Evolutionary conservation across 768 basidiomycete genomes (phyloP).

Genomic region (Boletellus sp.): DNA sequence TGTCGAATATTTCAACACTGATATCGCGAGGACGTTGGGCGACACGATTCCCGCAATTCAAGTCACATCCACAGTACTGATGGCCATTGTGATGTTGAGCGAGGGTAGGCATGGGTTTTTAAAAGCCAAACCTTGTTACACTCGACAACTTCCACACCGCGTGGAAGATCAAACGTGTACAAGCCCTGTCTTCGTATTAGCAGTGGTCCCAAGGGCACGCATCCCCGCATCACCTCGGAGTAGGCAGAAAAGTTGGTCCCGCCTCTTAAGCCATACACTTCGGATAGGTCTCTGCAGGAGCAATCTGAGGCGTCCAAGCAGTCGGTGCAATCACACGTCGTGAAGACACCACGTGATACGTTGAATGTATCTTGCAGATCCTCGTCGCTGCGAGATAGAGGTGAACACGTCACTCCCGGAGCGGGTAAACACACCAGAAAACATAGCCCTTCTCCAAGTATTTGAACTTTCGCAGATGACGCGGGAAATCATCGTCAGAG

Average conservation of each 20-base stretch:
- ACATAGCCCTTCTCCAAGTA: slow-evolving; percentile 54
- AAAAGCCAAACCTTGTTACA: slow-evolving; percentile 52
- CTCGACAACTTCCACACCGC: slow-evolving; percentile 55
- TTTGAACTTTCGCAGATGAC: slow-evolving; percentile 38
- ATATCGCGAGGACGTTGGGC: slow-evolving; percentile 55
- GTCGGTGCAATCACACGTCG: slow-evolving; percentile 41
- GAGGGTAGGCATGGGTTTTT: not conserved
- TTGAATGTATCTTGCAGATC: slow-evolving; percentile 19
- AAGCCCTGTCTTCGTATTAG: slow-evolving; percentile 39
- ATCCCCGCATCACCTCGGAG: slow-evolving; percentile 26
- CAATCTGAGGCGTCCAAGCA: slow-evolving; percentile 39
- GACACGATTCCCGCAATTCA: slow-evolving; percentile 54
- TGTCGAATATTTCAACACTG: slow-evolving; percentile 66
- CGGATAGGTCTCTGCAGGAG: slow-evolving; percentile 46
- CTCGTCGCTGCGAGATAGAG: slow-evolving; percentile 13
- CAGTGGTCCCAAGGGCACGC: not conserved
- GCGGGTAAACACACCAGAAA: slow-evolving; percentile 36
- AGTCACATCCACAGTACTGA: slow-evolving; percentile 45
- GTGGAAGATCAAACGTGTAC: slow-evolving; percentile 41
- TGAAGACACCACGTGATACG: slow-evolving; percentile 34
- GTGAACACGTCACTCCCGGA: slow-evolving; percentile 5
- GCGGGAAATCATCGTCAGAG: slow-evolving; percentile 39
- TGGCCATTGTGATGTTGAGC: not conserved
- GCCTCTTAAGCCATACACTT: slow-evolving; percentile 29
- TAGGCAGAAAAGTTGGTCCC: slow-evolving; percentile 40